These are phyloP conservation scores for Kuraishia hungarica DNA, from an alignment of 805 yeast species.

Conservation along the genomic window DNA sequence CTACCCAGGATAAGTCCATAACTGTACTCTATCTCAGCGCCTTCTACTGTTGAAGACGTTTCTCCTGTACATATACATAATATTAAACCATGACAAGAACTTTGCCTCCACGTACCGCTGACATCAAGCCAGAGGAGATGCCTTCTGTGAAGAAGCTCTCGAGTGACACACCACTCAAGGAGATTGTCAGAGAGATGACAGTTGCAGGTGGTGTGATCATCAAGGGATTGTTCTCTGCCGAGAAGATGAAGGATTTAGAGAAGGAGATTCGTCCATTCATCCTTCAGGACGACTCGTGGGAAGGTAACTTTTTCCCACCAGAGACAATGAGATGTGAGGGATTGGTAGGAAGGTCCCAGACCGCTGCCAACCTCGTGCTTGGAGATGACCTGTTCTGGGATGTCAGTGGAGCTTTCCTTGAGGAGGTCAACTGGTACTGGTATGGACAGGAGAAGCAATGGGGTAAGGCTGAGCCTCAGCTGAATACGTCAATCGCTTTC, in stretches of 20 bases:
- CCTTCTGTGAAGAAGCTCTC: conserved; percentile 1
- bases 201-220: conserved; percentile 2
- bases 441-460: conserved; percentile 7
- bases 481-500: conserved; percentile 17
- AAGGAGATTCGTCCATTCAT: conserved; percentile 12
- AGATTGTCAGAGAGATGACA: conserved; percentile 1
- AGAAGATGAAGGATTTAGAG: conserved; percentile 1
- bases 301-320: conserved; percentile 16
- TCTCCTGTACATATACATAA: background rate
- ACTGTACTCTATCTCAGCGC: background rate
- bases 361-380: conserved; percentile 1
- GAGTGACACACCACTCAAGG: background rate
- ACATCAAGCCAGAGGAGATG: background rate
- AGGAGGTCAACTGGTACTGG: conserved; percentile 3
- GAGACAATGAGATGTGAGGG: conserved; percentile 13
- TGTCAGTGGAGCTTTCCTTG: conserved; percentile 4
- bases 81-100: background rate
- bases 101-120: conserved; percentile 2
- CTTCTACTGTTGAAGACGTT: background rate
- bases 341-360: conserved; percentile 11
- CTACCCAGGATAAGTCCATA: no score
- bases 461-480: conserved; percentile 14
- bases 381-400: conserved; percentile 2
- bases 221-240: background rate
- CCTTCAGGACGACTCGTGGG: conserved; percentile 14